phyloP scores from a whole-genome alignment of 2,329 filamentous ascomycete species.

The Mycosphaerelloides madeirae region DNA sequence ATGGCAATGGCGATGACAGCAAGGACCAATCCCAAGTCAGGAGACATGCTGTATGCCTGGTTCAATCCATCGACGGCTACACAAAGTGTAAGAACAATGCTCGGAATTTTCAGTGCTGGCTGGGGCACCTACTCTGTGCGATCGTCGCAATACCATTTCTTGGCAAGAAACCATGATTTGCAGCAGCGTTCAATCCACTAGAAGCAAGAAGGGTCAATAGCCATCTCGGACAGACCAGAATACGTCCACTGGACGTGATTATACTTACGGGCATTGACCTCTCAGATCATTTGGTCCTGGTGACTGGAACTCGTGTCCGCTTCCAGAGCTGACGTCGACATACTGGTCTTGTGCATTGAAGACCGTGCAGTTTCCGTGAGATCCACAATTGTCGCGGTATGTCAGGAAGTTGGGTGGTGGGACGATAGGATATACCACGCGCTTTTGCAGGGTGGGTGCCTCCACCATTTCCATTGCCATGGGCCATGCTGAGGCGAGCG shows the following conservation, averaged over 20 bases:
- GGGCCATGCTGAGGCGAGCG: conserved; percentile 17
- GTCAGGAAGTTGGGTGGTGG: conserved; percentile 14
- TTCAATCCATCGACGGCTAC: conserved; percentile 11
- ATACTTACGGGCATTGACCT: conserved; percentile 30
- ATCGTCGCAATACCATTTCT: conserved; percentile 27
- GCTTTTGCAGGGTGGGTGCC: conserved; percentile 5
- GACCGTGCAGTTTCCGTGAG: conserved; percentile 15
- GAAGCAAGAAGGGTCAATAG: conserved; percentile 4
- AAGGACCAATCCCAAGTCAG: conserved; percentile 11
- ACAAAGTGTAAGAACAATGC: neutral
- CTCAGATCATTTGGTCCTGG: conserved; percentile 24
- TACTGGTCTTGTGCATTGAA: conserved; percentile 30
- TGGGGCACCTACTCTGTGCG: conserved; percentile 14
- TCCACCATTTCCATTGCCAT: conserved; percentile 8
- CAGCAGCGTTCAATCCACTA: conserved; percentile 29
- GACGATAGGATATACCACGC: conserved; percentile 11
- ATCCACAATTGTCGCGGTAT: conserved; percentile 16
- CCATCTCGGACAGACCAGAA: neutral
- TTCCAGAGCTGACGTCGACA: conserved; percentile 21
- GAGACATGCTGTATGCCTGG: conserved; percentile 26
- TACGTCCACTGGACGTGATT: too few species aligned
- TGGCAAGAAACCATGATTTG: conserved; percentile 22
- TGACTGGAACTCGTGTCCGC: conserved; percentile 27
- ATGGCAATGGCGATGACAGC: conserved; percentile 16
- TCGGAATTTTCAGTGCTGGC: neutral